These are phyloP conservation scores for Hippophae tibetana DNA, from an alignment of 306 rosid species.

Conservation along the genomic window DNA sequence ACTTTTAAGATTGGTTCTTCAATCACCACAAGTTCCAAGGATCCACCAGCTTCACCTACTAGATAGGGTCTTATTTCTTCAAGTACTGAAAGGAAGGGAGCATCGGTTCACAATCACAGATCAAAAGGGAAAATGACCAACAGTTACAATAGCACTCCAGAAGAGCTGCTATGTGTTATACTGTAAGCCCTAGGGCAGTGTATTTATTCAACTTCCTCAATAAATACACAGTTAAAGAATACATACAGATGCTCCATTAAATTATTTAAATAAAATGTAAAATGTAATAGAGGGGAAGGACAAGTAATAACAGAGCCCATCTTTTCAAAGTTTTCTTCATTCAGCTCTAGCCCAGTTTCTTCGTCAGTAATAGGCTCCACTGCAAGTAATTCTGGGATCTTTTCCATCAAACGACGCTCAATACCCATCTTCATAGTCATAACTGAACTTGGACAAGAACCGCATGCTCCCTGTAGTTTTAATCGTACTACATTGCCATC, in stretches of 20 bases:
- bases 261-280: not conserved
- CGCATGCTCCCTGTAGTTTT: constrained; percentile 98
- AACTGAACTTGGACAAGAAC: constrained; percentile 91
- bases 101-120: not conserved
- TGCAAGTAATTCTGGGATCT: constrained; percentile 86
- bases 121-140: not conserved
- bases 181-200: no score
- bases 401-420: constrained; percentile 89
- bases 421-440: constrained; percentile 95
- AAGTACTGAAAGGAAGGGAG: constrained; percentile 38
- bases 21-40: constrained; percentile 74
- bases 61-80: constrained; percentile 95
- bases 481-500: constrained; percentile 84
- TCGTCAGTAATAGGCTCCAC: constrained; percentile 78
- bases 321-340: constrained; percentile 80
- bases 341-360: constrained; percentile 83
- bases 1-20: constrained; percentile 80
- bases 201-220: no score
- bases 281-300: not conserved
- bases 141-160: no score
- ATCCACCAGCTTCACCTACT: constrained; percentile 77
- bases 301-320: constrained; percentile 27
- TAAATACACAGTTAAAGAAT: no score
- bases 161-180: no score
- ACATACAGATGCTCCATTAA: not conserved